Conservation (phyloP, 179 eudicot genomes). For the Camellia oleifera region DNA sequence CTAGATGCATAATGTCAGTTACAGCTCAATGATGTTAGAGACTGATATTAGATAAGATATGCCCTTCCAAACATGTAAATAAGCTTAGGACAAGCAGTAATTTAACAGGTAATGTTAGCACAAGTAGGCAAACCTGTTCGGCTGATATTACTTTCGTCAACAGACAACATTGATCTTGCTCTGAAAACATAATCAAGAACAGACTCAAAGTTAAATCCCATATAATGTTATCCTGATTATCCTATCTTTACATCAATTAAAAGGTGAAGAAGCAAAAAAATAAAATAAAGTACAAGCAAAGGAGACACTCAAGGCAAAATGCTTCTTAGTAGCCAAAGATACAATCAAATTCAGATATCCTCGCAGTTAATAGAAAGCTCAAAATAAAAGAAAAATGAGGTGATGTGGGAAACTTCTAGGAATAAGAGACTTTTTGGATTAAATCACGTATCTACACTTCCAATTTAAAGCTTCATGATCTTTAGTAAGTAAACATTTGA, state of each 20-base stretch:
- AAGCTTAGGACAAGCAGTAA: neutral
- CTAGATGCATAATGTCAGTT: neutral
- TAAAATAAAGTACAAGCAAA: neutral
- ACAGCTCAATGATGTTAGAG: neutral
- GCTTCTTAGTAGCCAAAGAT: neutral
- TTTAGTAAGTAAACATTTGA: too few species aligned
- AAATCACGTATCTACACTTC: neutral
- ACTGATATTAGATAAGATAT: neutral
- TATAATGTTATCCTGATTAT: neutral
- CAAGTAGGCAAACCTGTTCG: conserved; percentile 46
- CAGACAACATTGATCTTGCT: conserved; percentile 49
- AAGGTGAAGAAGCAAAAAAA: neutral
- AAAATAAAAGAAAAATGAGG: neutral
- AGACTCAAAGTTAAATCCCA: conserved; percentile 9
- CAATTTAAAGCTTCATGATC: too few species aligned
- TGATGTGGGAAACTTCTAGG: neutral
- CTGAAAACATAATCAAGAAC: conserved; percentile 34
- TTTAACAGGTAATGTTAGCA: neutral
- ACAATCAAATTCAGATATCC: neutral
- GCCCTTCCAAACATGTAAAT: too few species aligned
- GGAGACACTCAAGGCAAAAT: neutral
- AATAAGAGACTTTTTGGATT: neutral
- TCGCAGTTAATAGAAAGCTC: neutral
- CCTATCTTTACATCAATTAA: neutral
- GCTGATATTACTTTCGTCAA: conserved; percentile 47